A percentile compares a stretch with the other conserved stretches of the same genome.
phyloP scores from a whole-genome alignment of 2,329 filamentous ascomycete species.

The Monosporascus sp. region DNA sequence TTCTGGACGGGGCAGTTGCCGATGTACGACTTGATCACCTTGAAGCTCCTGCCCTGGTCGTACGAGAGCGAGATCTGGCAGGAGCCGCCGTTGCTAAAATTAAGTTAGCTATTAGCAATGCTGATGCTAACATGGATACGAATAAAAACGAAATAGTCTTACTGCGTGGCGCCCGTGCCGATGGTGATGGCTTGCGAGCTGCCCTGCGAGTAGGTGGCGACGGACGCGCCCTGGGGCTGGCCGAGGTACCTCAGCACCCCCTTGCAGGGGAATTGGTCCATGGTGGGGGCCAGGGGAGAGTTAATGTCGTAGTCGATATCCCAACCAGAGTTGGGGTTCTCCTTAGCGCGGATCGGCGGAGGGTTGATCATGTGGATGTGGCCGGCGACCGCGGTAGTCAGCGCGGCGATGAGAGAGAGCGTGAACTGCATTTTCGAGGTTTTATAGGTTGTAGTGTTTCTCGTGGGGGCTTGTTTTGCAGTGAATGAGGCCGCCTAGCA shows the following conservation, averaged over 20 bases:
- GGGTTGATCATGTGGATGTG: slow-evolving; percentile 54
- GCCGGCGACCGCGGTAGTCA: slow-evolving; percentile 41
- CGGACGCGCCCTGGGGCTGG: slow-evolving; percentile 43
- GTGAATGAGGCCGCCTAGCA: not conserved
- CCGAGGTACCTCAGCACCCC: slow-evolving; percentile 48
- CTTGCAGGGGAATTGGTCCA: slow-evolving; percentile 73
- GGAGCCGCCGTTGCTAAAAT: slow-evolving; percentile 50
- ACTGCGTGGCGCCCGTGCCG: slow-evolving; percentile 55
- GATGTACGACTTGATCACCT: slow-evolving; percentile 43
- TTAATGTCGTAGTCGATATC: slow-evolving; percentile 68
- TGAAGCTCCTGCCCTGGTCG: slow-evolving; percentile 65
- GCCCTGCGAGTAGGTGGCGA: slow-evolving; percentile 59
- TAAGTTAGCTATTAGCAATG: no score
- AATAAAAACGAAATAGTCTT: no score
- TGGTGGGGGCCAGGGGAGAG: slow-evolving; percentile 51
- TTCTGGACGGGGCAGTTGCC: slow-evolving; percentile 33
- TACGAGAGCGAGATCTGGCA: slow-evolving; percentile 73
- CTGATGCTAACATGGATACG: no score
- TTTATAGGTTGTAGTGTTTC: slow-evolving; percentile 13
- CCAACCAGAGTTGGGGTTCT: slow-evolving; percentile 39
- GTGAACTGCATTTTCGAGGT: slow-evolving; percentile 36
- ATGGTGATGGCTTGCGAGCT: slow-evolving; percentile 58
- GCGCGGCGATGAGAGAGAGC: slow-evolving; percentile 30
- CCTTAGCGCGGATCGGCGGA: slow-evolving; percentile 47
- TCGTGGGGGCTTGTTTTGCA: not conserved